Percentiles rank a stretch among this genome's conserved stretches.
Evolutionary conservation across 371 early-diverging fungal species (phyloP).

Genomic region (Rhizomucor miehei): DNA sequence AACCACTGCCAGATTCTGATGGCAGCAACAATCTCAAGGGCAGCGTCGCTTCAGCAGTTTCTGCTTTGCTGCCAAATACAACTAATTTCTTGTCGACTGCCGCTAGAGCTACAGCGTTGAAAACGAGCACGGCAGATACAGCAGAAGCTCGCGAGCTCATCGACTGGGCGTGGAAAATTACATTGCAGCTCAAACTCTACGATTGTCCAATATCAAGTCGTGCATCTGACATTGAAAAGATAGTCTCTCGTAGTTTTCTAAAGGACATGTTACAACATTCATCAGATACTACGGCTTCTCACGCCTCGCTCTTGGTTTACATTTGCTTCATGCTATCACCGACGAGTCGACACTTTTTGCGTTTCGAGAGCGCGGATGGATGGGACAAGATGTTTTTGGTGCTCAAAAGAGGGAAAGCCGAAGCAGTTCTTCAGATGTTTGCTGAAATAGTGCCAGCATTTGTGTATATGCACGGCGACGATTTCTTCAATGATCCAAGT

Average conservation of each 20-base stretch:
- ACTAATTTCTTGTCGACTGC: slow-evolving; percentile 18
- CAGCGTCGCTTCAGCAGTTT: slow-evolving; percentile 20
- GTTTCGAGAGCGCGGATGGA: slow-evolving; percentile 48
- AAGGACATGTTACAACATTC: slow-evolving; percentile 27
- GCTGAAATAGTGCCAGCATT: slow-evolving; percentile 44
- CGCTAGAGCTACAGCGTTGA: slow-evolving; percentile 10
- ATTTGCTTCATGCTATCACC: slow-evolving; percentile 45
- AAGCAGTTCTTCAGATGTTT: slow-evolving; percentile 27
- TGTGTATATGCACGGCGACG: slow-evolving; percentile 51
- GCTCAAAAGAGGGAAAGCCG: slow-evolving; percentile 37
- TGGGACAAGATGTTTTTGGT: slow-evolving; percentile 48
- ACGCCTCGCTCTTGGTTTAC: slow-evolving; percentile 42
- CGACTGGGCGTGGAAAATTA: slow-evolving; percentile 52
- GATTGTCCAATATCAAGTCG: slow-evolving; percentile 39
- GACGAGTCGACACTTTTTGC: slow-evolving; percentile 48
- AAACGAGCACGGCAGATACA: slow-evolving; percentile 5
- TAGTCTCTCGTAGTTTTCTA: slow-evolving; percentile 31
- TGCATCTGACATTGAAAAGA: slow-evolving; percentile 27
- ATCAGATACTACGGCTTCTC: slow-evolving; percentile 24
- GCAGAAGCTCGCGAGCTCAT: slow-evolving; percentile 25
- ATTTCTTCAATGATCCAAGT: slow-evolving; percentile 43
- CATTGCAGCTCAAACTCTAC: slow-evolving; percentile 37
- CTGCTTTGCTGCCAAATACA: slow-evolving; percentile 25
- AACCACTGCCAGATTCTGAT: slow-evolving; percentile 26
- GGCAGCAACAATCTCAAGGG: slow-evolving; percentile 19